A percentile compares a stretch with the other conserved stretches of the same genome.
Evolutionary conservation across 2,329 filamentous ascomycete species (phyloP).

Genomic region (Corinectria fuckeliana): DNA sequence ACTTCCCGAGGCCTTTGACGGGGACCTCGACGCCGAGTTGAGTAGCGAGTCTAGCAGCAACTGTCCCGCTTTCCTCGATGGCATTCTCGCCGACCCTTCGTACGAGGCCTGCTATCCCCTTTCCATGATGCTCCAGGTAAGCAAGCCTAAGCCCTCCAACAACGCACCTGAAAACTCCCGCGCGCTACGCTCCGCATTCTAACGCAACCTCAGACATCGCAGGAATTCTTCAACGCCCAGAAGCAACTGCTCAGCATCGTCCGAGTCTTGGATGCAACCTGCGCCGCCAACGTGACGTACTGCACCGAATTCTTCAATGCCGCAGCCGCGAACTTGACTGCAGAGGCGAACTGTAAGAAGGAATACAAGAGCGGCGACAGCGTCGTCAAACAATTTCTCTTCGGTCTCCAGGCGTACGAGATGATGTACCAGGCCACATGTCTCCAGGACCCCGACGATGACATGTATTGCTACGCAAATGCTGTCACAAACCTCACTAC

Average conservation of each 20-base stretch:
- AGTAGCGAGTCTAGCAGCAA: constrained; percentile 53
- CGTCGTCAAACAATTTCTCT: constrained; percentile 75
- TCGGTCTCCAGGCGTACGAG: constrained; percentile 78
- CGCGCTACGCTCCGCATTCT: background rate
- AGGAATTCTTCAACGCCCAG: constrained; percentile 80
- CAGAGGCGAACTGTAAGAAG: constrained; percentile 68
- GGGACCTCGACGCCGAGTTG: constrained; percentile 68
- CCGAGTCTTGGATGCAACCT: constrained; percentile 79
- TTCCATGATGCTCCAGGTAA: constrained; percentile 81
- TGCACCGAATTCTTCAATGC: constrained; percentile 71
- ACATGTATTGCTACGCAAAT: constrained; percentile 81
- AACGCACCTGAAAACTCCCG: background rate
- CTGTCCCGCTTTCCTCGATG: constrained; percentile 72
- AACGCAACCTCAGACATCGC: constrained; percentile 69
- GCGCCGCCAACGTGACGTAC: constrained; percentile 67
- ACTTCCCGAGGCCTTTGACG: constrained; percentile 68
- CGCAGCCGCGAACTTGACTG: constrained; percentile 70
- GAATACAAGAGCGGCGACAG: constrained; percentile 74
- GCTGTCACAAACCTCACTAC: constrained; percentile 79
- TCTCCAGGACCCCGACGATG: constrained; percentile 69
- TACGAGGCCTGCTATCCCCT: constrained; percentile 82
- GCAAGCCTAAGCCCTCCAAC: no score
- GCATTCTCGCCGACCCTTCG: constrained; percentile 68
- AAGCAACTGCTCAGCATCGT: constrained; percentile 76
- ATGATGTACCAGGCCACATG: constrained; percentile 83